Evolutionary conservation across 2,329 filamentous ascomycete genomes (phyloP), one percentile per base, ranked within the genome.

Genomic region (Fusarium nygamai): DNA sequence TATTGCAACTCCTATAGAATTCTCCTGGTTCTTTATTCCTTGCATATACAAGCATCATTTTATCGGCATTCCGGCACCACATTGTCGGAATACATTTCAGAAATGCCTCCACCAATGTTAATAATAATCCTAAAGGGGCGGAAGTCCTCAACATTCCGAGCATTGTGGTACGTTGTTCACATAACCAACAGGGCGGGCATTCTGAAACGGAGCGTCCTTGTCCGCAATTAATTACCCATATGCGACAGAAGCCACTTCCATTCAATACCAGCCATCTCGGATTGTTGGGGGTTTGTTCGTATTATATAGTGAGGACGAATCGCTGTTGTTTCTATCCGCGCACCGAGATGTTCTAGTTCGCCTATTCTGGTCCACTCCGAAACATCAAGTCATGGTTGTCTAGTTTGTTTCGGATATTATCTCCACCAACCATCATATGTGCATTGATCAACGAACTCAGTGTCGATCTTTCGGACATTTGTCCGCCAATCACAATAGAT

Each of bases 391-490:
- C 47, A 48, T 44, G 66, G 56, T 22, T 17, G 50, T 54, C 33
- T 27, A 54, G 31, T 27, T 59, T 51, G 62, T 36, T 9, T 69
- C 53, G 53, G 51, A 59, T 33, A 64, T 34, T 56, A 62, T 59
- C 50, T 68, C 67, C 64, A 69, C 64, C 64, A 39, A 62, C 51
- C 36, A 33, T 34, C 27, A 6, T 17, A 38, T 22, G n/a, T 48
- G 41, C 58, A 48, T 51, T 51, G 57, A 70, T 64, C 39, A 69
- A 64, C 64, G 51, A 54, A 64, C 36, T 70, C 33, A 29, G 43
- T 36, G 50, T 69, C 54, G 69, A 71, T 53, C 27, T n/a, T 22
- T 29, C 33, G 12, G 6, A 3, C n/a, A 17, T 53, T 44, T 41
- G 24, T 72, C 63, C 68, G 44, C 63, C 58, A 72, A 72, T 72